phyloP scores from a whole-genome alignment of 2,329 filamentous ascomycete species.

The Fusarium kyushuense region DNA sequence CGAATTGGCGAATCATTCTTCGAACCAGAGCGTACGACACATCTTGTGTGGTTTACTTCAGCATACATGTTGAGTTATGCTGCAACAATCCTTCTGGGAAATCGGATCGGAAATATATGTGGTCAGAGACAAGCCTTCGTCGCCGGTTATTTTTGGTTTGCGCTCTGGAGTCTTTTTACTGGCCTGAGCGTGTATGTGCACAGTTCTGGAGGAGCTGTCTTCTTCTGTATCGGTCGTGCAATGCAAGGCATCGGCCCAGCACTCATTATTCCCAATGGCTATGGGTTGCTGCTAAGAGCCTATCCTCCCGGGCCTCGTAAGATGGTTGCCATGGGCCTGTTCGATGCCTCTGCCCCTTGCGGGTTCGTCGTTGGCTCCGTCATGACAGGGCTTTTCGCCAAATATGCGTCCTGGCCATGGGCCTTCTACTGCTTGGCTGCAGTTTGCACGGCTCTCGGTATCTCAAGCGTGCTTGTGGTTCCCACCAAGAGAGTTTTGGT shows the following conservation, averaged over 20 bases:
- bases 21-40: slow-evolving; percentile 34
- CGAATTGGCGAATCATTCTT: slow-evolving; percentile 41
- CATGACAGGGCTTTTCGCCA: slow-evolving; percentile 43
- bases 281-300: slow-evolving; percentile 41
- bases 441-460: slow-evolving; percentile 39
- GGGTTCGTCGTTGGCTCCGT: slow-evolving; percentile 45
- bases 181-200: slow-evolving; percentile 41
- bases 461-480: slow-evolving; percentile 41
- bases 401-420: slow-evolving; percentile 45
- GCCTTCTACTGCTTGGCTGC: slow-evolving; percentile 42
- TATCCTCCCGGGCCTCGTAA: slow-evolving; percentile 46
- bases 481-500: slow-evolving; percentile 38
- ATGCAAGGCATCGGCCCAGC: slow-evolving; percentile 46
- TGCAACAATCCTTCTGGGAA: slow-evolving; percentile 36
- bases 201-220: slow-evolving; percentile 26
- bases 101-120: slow-evolving; percentile 44
- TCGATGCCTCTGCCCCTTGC: slow-evolving; percentile 41
- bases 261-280: slow-evolving; percentile 42
- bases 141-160: slow-evolving; percentile 45
- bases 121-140: slow-evolving; percentile 43
- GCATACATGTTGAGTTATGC: slow-evolving; percentile 44
- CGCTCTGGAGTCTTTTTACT: slow-evolving; percentile 44
- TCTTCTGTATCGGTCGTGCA: slow-evolving; percentile 44
- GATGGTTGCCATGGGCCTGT: slow-evolving; percentile 42
- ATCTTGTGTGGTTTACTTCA: slow-evolving; percentile 45